A percentile compares a stretch with the other conserved stretches of the same genome.
phyloP scores from a whole-genome alignment of 106 monocot species.

The Acorus gramineus region DNA sequence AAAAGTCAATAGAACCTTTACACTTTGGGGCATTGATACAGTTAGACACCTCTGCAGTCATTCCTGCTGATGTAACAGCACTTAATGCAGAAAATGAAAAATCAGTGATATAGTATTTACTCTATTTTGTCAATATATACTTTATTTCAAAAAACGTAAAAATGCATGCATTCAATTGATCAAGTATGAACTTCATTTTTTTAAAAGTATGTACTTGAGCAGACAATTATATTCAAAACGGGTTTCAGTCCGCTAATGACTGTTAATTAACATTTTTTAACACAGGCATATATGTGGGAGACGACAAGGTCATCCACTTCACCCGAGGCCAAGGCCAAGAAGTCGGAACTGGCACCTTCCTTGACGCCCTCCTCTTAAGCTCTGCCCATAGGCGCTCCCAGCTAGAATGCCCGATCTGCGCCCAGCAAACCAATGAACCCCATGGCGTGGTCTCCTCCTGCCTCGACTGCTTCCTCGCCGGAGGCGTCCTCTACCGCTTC shows the following conservation, averaged over 20 bases:
- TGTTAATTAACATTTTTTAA: background rate
- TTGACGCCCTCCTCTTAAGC: slow-evolving; percentile 47
- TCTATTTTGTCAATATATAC: too few species aligned
- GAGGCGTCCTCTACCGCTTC: slow-evolving; percentile 60
- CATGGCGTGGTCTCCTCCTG: slow-evolving; percentile 60
- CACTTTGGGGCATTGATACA: too few species aligned
- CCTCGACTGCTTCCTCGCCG: slow-evolving; percentile 59
- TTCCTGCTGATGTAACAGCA: too few species aligned
- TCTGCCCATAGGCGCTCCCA: slow-evolving; percentile 21
- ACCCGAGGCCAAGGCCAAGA: slow-evolving; percentile 62
- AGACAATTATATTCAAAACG: too few species aligned
- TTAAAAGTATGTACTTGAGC: too few species aligned
- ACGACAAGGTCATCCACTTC: slow-evolving; percentile 66
- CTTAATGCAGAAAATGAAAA: too few species aligned
- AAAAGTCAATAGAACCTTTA: background rate
- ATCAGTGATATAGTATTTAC: too few species aligned
- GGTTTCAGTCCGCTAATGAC: background rate
- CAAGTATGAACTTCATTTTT: too few species aligned
- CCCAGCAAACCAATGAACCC: slow-evolving; percentile 7
- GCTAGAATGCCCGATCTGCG: slow-evolving; percentile 29
- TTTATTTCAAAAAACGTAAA: too few species aligned
- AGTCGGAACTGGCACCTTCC: slow-evolving; percentile 57
- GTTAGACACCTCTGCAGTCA: too few species aligned
- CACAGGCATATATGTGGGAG: slow-evolving; percentile 62
- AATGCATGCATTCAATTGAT: too few species aligned